A percentile compares a stretch with the other conserved stretches of the same genome.
These are phyloP conservation scores for Pittosporum tobira DNA, from an alignment of 129 eudicot species.

Conservation along the genomic window DNA sequence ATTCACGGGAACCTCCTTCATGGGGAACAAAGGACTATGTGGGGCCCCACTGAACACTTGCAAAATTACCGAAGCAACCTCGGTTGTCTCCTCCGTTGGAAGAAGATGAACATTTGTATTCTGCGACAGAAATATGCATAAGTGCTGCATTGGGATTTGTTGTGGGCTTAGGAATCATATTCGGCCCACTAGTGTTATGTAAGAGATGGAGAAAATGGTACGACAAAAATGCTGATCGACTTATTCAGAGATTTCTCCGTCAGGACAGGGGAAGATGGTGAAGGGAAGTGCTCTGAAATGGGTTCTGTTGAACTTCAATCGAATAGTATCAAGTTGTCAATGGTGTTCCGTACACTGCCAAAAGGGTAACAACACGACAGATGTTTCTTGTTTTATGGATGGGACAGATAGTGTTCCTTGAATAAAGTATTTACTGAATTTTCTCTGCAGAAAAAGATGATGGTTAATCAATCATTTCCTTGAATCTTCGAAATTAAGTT, in stretches of 20 bases:
- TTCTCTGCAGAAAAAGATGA: neutral
- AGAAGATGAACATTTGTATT: too few species aligned
- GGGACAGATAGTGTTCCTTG: neutral
- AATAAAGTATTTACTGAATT: neutral
- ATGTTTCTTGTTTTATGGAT: neutral
- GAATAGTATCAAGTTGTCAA: too few species aligned
- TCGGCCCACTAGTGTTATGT: conserved; percentile 38
- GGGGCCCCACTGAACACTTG: neutral
- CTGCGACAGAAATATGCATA: neutral
- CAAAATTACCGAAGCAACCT: neutral
- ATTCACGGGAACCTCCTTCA: neutral
- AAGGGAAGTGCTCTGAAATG: too few species aligned
- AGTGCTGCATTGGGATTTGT: conserved; percentile 48
- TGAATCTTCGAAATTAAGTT: too few species aligned
- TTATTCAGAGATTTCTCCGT: neutral
- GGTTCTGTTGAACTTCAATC: too few species aligned
- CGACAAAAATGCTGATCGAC: conserved; percentile 26
- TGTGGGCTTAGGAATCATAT: conserved; percentile 42
- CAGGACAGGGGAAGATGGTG: too few species aligned
- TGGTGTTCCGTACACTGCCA: neutral
- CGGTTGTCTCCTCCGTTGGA: too few species aligned
- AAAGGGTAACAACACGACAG: neutral
- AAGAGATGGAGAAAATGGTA: conserved; percentile 32
- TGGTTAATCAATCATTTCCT: too few species aligned
- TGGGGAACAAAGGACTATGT: conserved; percentile 5